Evolutionary conservation across 805 yeast species (phyloP), one percentile per base, ranked within the genome.

Genomic region (Wickerhamiella vanderwaltii): DNA sequence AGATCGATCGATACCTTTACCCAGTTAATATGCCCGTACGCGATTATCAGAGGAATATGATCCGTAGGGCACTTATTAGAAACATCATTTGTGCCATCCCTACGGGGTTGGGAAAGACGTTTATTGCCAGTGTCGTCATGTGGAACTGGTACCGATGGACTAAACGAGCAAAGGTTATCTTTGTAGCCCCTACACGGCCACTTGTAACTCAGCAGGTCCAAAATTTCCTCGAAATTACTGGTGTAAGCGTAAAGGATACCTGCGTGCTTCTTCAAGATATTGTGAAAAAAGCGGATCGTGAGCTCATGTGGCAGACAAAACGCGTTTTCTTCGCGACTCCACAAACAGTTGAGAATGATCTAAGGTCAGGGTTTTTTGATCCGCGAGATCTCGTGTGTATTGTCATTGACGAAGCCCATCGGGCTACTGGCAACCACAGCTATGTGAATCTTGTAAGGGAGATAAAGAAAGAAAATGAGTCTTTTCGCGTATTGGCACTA

Each of bases 161-260:
- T 16, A 72, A 72, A 12, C 58, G 62, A 4, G 75, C 85, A 2
- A 91, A 87, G 54, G 75, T 91, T 49, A 73, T 93, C 1, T 91
- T 91, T 59, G 78, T 88, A 79, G 98, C 99, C 0, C 99, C 99
- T 0, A 91, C 99, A 1, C 68, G 87, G 49, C 99, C 99, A 0
- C 67, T 91, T 42, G 97, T 91, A 5, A 87, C 95, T 1, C 99
- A 91, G 61, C 98, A 91, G 61, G 81, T 88, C 49, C 81, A 80
- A 54, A 96, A 97, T 1, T 91, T 95, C 56, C 69, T 85, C 43
- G 79, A 84, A 6, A 76, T 83, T 12, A 79, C 94, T 0, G 96
- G 95, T 3, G 74, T 93, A 16, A 79, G 93, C 1, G 64, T 77
- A 37, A 64, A 71, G 17, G 79, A 79, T 35, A 82, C 88, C 1